phyloP scores from a whole-genome alignment of 2,329 filamentous ascomycete genomes.

The Aspergillus costaricaensis region DNA sequence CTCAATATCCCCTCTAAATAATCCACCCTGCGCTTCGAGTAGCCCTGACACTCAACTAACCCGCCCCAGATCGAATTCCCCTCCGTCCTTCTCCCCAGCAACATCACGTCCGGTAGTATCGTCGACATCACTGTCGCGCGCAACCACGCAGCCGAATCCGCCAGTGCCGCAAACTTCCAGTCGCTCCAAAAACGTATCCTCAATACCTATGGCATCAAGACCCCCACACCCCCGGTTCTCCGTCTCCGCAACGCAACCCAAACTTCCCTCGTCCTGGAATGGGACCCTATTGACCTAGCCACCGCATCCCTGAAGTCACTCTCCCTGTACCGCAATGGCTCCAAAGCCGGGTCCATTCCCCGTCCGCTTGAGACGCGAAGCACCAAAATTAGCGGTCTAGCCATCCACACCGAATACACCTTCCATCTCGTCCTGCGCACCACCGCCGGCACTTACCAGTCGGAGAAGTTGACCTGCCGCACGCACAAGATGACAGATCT shows the following conservation, averaged over 20 bases:
- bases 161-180: conserved; percentile 74
- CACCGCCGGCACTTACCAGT: conserved; percentile 81
- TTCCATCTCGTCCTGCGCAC: conserved; percentile 93
- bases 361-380: conserved; percentile 82
- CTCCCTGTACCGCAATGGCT: conserved; percentile 90
- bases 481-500: conserved; percentile 99
- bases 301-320: conserved; percentile 89
- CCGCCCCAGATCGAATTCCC: conserved; percentile 86
- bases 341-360: conserved; percentile 94
- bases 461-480: conserved; percentile 78
- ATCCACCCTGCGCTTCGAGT: background rate
- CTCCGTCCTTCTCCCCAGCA: conserved; percentile 90
- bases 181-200: conserved; percentile 87
- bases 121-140: conserved; percentile 95
- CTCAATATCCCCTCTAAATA: conserved; percentile 1
- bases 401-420: conserved; percentile 93
- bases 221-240: conserved; percentile 74
- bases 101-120: conserved; percentile 94
- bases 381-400: conserved; percentile 94
- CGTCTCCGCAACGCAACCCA: conserved; percentile 96
- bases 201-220: conserved; percentile 77
- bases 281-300: conserved; percentile 91
- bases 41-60: background rate
- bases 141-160: conserved; percentile 76
- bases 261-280: conserved; percentile 96